Percentiles rank a stretch among this genome's conserved stretches.
Evolutionary conservation across 495 filamentous ascomycete genomes (phyloP).

Genomic region (Annulohypoxylon nitens): DNA sequence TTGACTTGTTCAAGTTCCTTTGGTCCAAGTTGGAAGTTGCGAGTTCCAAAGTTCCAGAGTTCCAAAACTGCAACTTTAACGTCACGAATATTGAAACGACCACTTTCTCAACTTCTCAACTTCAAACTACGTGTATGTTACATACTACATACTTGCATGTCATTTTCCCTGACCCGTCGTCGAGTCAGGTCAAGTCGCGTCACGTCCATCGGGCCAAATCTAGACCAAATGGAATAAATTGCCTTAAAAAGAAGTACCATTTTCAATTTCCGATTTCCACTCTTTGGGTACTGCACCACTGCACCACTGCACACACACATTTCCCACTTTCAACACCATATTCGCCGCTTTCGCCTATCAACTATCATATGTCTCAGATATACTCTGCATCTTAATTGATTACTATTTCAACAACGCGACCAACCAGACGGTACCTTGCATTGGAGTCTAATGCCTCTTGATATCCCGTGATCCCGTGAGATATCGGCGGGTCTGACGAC

Average conservation of each 20-base stretch:
- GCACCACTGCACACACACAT: constrained; percentile 10
- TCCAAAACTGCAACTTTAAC: neutral
- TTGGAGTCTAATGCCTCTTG: constrained; percentile 12
- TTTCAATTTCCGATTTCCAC: neutral
- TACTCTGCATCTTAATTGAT: constrained; percentile 20
- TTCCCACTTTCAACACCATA: constrained; percentile 13
- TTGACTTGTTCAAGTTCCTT: constrained; percentile 32
- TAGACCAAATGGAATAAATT: neutral
- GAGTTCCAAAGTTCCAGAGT: too few species aligned
- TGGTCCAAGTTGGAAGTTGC: constrained; percentile 13
- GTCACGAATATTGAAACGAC: constrained; percentile 13
- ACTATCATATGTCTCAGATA: constrained; percentile 22
- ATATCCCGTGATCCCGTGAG: constrained; percentile 27
- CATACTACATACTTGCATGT: constrained; percentile 3
- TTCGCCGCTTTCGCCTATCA: constrained; percentile 13
- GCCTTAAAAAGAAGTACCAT: constrained; percentile 1
- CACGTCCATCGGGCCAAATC: constrained; percentile 25
- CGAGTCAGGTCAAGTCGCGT: constrained; percentile 3
- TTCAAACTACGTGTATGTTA: neutral
- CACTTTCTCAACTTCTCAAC: constrained; percentile 17
- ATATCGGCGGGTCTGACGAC: constrained; percentile 30
- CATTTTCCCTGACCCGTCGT: neutral
- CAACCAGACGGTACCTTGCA: constrained; percentile 1
- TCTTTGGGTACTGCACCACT: neutral
- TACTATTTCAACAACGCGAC: constrained; percentile 20